A percentile compares a stretch with the other conserved stretches of the same genome.
phyloP scores from a whole-genome alignment of 78 protist genomes.

The Tieghemostelium lacteum region DNA sequence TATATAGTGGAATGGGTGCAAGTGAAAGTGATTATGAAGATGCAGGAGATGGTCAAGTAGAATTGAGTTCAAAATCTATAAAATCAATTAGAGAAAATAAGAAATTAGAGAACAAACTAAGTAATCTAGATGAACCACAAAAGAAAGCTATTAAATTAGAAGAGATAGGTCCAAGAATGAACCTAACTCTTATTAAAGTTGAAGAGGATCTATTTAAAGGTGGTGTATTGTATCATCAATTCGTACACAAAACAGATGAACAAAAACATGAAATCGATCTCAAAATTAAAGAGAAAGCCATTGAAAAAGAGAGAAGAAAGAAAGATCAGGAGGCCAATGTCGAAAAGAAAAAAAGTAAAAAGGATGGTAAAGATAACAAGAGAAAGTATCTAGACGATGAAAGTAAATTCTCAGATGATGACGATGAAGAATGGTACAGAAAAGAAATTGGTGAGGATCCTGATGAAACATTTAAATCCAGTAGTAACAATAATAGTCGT shows the following conservation, averaged over 20 bases:
- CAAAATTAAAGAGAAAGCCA: not conserved
- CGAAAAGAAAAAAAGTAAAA: conserved; percentile 8
- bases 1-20: conserved; percentile 19
- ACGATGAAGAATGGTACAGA: conserved; percentile 87
- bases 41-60: conserved; percentile 73
- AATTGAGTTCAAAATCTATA: conserved; percentile 21
- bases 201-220: conserved; percentile 89
- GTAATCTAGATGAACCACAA: conserved; percentile 23
- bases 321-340: conserved; percentile 59
- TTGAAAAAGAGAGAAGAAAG: conserved; percentile 70
- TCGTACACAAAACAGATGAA: conserved; percentile 1
- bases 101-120: not conserved
- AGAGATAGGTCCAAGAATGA: conserved; percentile 93
- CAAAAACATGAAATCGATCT: conserved; percentile 39
- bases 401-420: conserved; percentile 55
- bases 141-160: conserved; percentile 72
- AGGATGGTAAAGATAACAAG: conserved; percentile 36
- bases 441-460: conserved; percentile 83
- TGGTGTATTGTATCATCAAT: conserved; percentile 84
- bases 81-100: not conserved
- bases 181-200: conserved; percentile 74
- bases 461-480: conserved; percentile 25
- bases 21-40: conserved; percentile 82
- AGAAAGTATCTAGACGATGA: conserved; percentile 14
- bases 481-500: not conserved